A percentile compares a stretch with the other conserved stretches of the same genome.
Evolutionary conservation across 768 basidiomycete species (phyloP).

Genomic region (Rhodotorula kratochvilovae): DNA sequence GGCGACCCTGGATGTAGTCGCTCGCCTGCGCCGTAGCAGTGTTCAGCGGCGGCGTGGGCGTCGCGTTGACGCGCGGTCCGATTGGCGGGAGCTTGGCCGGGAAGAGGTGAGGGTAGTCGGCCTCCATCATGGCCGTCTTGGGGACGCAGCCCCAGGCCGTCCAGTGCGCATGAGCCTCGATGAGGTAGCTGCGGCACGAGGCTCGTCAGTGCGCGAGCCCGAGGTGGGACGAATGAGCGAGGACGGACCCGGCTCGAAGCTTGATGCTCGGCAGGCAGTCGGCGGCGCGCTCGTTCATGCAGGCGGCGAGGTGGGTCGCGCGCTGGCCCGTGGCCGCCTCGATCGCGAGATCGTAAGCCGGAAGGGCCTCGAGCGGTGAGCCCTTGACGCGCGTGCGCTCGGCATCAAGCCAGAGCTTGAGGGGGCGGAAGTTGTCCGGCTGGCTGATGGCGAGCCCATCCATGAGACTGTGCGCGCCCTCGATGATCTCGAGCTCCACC

Average conservation of each 20-base stretch:
- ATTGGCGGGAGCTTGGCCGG: neutral
- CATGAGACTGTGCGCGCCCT: neutral
- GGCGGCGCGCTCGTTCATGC: constrained; percentile 33
- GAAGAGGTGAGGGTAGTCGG: constrained; percentile 18
- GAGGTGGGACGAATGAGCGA: fast-evolving
- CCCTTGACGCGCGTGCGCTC: neutral
- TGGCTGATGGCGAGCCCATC: constrained; percentile 17
- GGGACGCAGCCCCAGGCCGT: constrained; percentile 31
- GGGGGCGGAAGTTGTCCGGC: constrained; percentile 13
- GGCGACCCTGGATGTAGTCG: neutral
- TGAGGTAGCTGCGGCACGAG: constrained; percentile 16
- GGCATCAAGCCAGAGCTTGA: constrained; percentile 37
- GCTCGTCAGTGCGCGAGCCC: neutral
- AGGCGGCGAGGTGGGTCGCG: constrained; percentile 9
- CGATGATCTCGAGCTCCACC: constrained; percentile 9
- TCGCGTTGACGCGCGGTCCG: neutral
- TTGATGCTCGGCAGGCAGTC: constrained; percentile 9
- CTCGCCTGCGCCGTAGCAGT: no score
- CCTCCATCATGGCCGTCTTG: constrained; percentile 13
- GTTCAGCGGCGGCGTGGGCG: neutral
- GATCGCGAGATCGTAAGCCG: constrained; percentile 27
- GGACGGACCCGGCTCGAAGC: constrained; percentile 17
- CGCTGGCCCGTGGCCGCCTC: neutral
- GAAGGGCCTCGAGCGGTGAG: neutral
- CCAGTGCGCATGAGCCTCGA: constrained; percentile 27